Conservation (phyloP, 2,329 filamentous ascomycete species). For the Beauveria pseudobassiana region DNA sequence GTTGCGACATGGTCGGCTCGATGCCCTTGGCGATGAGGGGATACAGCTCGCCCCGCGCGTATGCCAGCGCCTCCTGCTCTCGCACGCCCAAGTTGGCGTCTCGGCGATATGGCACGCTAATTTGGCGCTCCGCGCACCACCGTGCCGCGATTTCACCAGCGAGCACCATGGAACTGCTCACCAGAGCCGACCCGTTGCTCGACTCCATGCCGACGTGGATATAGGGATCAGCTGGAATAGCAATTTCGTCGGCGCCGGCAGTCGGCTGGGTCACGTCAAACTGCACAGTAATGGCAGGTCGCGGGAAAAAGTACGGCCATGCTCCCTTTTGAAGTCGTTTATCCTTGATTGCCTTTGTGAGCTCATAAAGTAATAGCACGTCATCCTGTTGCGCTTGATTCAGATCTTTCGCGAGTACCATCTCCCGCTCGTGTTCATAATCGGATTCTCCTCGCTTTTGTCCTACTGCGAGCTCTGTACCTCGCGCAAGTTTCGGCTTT, state of each 20-base stretch:
- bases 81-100: conserved; percentile 36
- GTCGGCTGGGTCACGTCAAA: conserved; percentile 25
- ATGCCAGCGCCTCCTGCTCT: conserved; percentile 27
- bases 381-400: conserved; percentile 35
- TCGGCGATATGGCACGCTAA: conserved; percentile 53
- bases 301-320: conserved; percentile 39
- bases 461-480: conserved; percentile 24
- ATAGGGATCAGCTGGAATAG: conserved; percentile 40
- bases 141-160: conserved; percentile 54
- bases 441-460: conserved; percentile 14
- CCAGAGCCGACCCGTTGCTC: conserved; percentile 26
- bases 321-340: conserved; percentile 40
- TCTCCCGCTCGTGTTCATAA: conserved; percentile 29
- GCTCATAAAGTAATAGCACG: conserved; percentile 37
- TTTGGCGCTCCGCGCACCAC: conserved; percentile 50
- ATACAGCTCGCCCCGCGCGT: conserved; percentile 27
- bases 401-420: conserved; percentile 37
- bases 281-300: conserved; percentile 35
- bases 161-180: conserved; percentile 47
- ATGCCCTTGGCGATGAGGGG: conserved; percentile 24
- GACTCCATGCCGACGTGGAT: conserved; percentile 32
- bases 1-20: conserved; percentile 25
- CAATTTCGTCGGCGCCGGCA: conserved; percentile 9
- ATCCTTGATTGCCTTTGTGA: conserved; percentile 39
- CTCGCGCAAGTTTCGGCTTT: conserved; percentile 16